Base-by-base conservation (phyloP, 1,284 basidiomycete species). In the Rhodotorula sp. region DNA sequence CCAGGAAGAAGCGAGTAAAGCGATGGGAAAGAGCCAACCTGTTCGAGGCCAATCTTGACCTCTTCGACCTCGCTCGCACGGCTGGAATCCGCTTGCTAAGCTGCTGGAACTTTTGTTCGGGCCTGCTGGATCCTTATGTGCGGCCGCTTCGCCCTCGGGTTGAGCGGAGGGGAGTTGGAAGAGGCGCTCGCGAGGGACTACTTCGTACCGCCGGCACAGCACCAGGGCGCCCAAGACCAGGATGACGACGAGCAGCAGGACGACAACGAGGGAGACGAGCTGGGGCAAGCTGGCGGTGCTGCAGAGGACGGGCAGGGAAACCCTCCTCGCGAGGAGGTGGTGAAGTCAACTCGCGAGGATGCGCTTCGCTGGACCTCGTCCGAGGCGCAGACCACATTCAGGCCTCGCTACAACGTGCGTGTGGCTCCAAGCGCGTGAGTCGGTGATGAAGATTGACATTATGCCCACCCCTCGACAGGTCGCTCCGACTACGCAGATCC, bases 401-500 rank as follows among this genome's bases (percentile, higher is more conserved):
- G 61, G 17, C 44, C 53, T 30, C 29, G 61, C 24, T 62, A 48
- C 61, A 62, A 62, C 32, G 61, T 58, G 27, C 56, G 56, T 6
- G 19, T 44, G 1, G 10, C 27, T 30, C 27, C 8, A 1, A 7
- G 2, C 17, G 4, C 27, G 17, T 10, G 17, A 29, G 36, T 17
- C 6, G 55, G 4, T 46, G 24, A 39, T 36, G 17, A 13, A 17
- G n/a, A 7, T 1, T 36, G n/a, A n/a, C n/a, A n/a, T n/a, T n/a
- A n/a, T n/a, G n/a, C n/a, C n/a, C n/a, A n/a, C n/a, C 2, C 52
- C 3, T 29, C 20, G n/a, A 2, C 58, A 68, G 62, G 84, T 91
- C 70, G 89, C 89, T 1, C 90, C 89, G 1, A 87, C 86, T 49
- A 85, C 87, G 0, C 82, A 86, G 51, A 86, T 86, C 0, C 88